Percentiles rank a stretch among this genome's conserved stretches.
phyloP scores from a whole-genome alignment of 495 filamentous ascomycete genomes.

The Tuber calosporum region DNA sequence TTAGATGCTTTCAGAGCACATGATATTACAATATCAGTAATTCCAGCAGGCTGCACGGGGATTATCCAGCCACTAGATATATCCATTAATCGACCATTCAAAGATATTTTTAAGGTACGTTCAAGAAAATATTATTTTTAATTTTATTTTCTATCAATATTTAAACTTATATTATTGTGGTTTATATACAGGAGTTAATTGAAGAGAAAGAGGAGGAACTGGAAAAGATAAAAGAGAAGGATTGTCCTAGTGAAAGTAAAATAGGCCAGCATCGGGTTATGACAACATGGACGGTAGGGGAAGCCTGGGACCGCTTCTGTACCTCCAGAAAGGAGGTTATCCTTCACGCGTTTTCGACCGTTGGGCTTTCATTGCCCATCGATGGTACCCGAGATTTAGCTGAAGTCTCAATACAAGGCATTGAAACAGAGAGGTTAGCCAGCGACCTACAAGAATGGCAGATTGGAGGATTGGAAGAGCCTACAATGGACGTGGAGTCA shows the following conservation, averaged over 20 bases:
- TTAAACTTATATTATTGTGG: neutral
- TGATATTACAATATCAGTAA: neutral
- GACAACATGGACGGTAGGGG: neutral
- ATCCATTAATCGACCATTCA: neutral
- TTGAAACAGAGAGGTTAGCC: neutral
- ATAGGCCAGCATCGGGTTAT: neutral
- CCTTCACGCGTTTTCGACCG: neutral
- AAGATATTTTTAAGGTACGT: neutral
- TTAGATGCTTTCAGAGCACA: neutral
- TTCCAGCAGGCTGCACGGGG: constrained; percentile 3
- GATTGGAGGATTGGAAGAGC: neutral
- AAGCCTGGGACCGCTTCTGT: neutral
- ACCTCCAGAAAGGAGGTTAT: neutral
- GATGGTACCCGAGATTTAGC: neutral
- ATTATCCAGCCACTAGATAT: constrained; percentile 1
- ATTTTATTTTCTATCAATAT: neutral
- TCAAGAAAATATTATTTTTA: neutral
- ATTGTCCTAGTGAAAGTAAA: neutral
- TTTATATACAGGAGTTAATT: neutral
- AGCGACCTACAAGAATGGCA: neutral
- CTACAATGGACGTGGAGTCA: neutral
- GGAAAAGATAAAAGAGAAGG: neutral
- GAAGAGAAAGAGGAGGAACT: neutral
- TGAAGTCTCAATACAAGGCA: neutral
- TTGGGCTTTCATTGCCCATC: neutral